Conservation (phyloP, 2,329 filamentous ascomycete species). For the Monilinia aucupariae region DNA sequence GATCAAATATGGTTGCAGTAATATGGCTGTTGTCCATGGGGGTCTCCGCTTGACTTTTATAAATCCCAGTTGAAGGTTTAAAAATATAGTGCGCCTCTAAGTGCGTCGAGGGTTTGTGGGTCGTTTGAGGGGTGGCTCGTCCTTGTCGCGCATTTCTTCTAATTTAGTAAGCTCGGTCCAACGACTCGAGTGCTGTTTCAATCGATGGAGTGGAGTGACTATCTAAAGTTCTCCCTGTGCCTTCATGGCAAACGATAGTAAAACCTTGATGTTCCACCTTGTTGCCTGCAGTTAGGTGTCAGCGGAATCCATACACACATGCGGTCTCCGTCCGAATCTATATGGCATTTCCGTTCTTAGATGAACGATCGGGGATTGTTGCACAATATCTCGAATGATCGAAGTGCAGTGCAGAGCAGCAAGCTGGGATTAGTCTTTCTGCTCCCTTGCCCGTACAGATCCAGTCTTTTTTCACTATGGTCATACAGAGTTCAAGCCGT, state of each 20-base stretch:
- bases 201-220: neutral
- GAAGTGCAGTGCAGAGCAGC: neutral
- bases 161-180: neutral
- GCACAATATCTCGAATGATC: neutral
- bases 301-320: neutral
- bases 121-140: neutral
- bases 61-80: neutral
- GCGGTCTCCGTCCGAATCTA: neutral
- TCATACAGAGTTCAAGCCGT: neutral
- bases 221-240: neutral
- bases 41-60: neutral
- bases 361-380: neutral
- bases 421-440: neutral
- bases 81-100: neutral
- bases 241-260: neutral
- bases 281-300: neutral
- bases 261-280: neutral
- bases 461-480: neutral
- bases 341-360: neutral
- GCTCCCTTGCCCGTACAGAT: neutral
- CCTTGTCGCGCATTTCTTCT: neutral
- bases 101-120: neutral
- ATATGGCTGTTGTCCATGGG: neutral
- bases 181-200: neutral
- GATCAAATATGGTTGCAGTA: neutral